These are phyloP conservation scores for Vaccinium myrtillus DNA, from an alignment of 148 eudicot genomes.

Conservation along the genomic window DNA sequence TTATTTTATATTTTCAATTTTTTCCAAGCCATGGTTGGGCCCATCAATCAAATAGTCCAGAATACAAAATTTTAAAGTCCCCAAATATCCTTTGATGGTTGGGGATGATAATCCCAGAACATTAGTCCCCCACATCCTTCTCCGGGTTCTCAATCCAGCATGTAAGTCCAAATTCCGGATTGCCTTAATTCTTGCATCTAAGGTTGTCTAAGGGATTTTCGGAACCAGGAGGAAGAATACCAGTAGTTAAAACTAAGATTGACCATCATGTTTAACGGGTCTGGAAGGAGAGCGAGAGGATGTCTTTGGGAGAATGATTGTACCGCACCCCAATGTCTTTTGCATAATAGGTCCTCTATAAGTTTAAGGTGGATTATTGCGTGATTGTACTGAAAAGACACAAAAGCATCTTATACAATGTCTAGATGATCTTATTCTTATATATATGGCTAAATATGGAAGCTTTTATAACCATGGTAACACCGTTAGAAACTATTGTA, in stretches of 20 bases:
- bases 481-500: not conserved
- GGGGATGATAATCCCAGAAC: not conserved
- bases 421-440: not conserved
- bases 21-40: not conserved
- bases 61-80: no score
- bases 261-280: not conserved
- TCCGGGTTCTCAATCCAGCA: not conserved
- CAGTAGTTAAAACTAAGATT: not conserved
- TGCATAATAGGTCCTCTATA: not conserved
- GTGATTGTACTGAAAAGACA: not conserved
- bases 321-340: not conserved
- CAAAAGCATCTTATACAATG: not conserved
- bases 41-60: not conserved
- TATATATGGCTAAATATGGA: not conserved
- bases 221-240: not conserved
- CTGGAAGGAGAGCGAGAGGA: not conserved
- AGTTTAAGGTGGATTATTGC: not conserved
- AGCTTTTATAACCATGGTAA: constrained; percentile 5
- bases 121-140: not conserved
- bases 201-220: not conserved
- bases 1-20: not conserved
- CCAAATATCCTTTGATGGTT: constrained; percentile 1
- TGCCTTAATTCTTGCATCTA: not conserved
- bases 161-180: not conserved
- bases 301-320: not conserved